These are phyloP conservation scores for Earliella scabrosa DNA, from an alignment of 1,284 basidiomycete species.

Conservation along the genomic window DNA sequence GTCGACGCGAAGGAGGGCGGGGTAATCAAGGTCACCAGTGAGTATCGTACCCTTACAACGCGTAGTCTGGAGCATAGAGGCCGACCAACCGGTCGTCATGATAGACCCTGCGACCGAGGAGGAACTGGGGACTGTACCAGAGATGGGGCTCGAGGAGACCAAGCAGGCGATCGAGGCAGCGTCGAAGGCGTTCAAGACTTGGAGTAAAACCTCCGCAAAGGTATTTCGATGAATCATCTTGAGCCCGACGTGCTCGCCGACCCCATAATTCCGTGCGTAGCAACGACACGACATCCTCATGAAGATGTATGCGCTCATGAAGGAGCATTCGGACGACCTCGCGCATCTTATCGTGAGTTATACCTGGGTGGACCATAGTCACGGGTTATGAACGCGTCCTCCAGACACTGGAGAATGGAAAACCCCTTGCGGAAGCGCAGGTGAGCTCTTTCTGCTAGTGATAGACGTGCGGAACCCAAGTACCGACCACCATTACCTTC, in stretches of 20 bases:
- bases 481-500: no score
- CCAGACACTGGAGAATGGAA: slow-evolving; percentile 92
- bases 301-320: slow-evolving; percentile 77
- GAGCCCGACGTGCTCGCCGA: no score
- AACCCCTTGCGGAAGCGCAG: slow-evolving; percentile 82
- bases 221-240: no score
- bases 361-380: neutral
- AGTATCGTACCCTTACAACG: slow-evolving; percentile 32
- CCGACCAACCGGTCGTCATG: neutral
- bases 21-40: slow-evolving; percentile 79
- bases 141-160: slow-evolving; percentile 85
- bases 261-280: no score
- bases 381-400: neutral
- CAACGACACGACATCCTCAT: slow-evolving; percentile 80
- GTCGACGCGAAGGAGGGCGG: slow-evolving; percentile 74
- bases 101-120: slow-evolving; percentile 86
- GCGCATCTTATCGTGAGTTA: slow-evolving; percentile 73
- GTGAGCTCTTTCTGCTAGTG: slow-evolving; percentile 38
- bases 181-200: slow-evolving; percentile 74
- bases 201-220: slow-evolving; percentile 83
- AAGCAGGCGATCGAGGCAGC: slow-evolving; percentile 83
- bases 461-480: slow-evolving; percentile 1
- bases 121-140: slow-evolving; percentile 81
- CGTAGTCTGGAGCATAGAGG: no score
- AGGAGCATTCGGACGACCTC: slow-evolving; percentile 82